Evolutionary conservation across 192 early-diverging fungal species (phyloP), one percentile per base, ranked within the genome.

Genomic region (Backusella macrospora): DNA sequence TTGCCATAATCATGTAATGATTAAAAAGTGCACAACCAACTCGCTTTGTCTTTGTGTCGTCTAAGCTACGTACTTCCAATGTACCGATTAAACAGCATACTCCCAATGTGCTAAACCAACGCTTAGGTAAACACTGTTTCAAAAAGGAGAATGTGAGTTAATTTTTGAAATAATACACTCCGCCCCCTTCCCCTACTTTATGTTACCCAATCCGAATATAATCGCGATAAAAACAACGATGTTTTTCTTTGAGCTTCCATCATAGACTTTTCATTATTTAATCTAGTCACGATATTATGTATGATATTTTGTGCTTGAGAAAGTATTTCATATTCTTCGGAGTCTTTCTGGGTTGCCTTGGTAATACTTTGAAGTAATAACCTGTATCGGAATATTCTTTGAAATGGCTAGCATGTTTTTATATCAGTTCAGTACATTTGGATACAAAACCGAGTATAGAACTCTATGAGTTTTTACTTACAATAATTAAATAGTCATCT

Each of bases 301-400:
- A 87, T 83, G 0, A 71, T 52, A 12, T 79, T 55, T 48, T 83
- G 76, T 4, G 82, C 76, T 44, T 77, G 71, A 3, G 49, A 47
- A 10, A 87, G 44, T 9, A 68, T 72, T 46, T 66, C 45, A 48
- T 84, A 71, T 49, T 84, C 84, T 40, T 77, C 70, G 6, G 78
- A 73, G 14, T 64, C 70, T 45, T 73, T 55, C 14, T 76, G 74
- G 3, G 89, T 90, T 39, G 86, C 73, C 65, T 90, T 85, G 42
- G 83, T 66, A 65, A 92, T 82, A n/a, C 87, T 88, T 16, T 85
- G 80, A 40, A 90, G 80, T 15, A 98, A 80, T 8, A 98, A 82
- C 9, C 93, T 93, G 76, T 98, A 98, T 59, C 94, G 92, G 76
- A 95, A 94, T 42, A 97, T 89, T n/a, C 96, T 84, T 83, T 98